Conservation (phyloP, 2,329 filamentous ascomycete genomes). For the Geosmithia putterillii region DNA sequence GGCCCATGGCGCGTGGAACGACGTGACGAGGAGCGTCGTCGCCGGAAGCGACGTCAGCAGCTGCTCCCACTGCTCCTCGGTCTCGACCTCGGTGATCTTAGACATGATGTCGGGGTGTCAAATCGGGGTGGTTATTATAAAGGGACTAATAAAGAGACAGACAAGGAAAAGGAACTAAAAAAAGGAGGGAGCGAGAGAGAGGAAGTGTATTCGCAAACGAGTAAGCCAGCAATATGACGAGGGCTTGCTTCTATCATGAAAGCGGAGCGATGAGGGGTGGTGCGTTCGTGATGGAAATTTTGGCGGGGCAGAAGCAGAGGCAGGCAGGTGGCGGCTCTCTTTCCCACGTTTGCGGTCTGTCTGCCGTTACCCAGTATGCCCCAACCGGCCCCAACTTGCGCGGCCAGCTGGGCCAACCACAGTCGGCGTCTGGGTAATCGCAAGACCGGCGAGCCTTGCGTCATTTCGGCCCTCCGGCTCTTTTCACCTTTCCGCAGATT, state of each 20-base stretch:
- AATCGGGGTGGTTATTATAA: not conserved
- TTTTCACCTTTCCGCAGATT: too few relatives aligned
- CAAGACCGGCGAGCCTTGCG: constrained; percentile 2
- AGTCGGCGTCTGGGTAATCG: not conserved
- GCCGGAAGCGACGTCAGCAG: constrained; percentile 54
- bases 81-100: constrained; percentile 64
- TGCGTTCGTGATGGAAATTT: not conserved
- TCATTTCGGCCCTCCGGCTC: constrained; percentile 2
- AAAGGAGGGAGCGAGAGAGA: not conserved
- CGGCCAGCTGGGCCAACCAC: not conserved
- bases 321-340: too few relatives aligned
- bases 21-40: constrained; percentile 68
- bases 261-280: not conserved
- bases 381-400: too few relatives aligned
- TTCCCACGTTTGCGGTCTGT: not conserved
- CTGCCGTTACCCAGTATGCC: not conserved
- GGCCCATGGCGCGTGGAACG: constrained; percentile 95
- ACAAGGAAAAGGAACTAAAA: not conserved
- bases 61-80: constrained; percentile 59
- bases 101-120: constrained; percentile 40
- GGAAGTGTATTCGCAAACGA: not conserved
- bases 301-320: constrained; percentile 2
- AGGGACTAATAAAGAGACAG: not conserved
- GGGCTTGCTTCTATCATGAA: not conserved
- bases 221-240: not conserved